Percentiles rank a stretch among this genome's conserved stretches.
phyloP scores from a whole-genome alignment of 768 basidiomycete species.

The Grammothele lineata region DNA sequence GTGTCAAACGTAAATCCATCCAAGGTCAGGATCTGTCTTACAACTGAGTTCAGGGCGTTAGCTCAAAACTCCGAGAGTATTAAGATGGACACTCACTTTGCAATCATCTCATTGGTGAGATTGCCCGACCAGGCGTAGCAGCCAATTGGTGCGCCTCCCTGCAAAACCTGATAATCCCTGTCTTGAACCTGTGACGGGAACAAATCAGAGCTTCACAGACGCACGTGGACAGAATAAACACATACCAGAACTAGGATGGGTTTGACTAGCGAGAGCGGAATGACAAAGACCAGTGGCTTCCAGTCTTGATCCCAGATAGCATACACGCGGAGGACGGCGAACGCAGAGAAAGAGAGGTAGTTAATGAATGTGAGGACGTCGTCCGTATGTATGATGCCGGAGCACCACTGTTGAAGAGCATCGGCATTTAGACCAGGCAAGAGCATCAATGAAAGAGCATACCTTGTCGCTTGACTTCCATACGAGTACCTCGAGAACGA shows the following conservation, averaged over 20 bases:
- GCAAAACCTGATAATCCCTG: no score
- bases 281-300: constrained; percentile 10
- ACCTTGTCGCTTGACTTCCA: constrained; percentile 3
- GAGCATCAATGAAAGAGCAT: neutral
- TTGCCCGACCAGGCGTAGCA: neutral
- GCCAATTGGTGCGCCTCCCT: constrained; percentile 14
- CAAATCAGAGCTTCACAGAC: no score
- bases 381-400: neutral
- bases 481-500: constrained; percentile 6
- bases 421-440: no score
- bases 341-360: constrained; percentile 1
- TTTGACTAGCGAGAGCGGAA: constrained; percentile 4
- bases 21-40: no score
- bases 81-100: neutral
- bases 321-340: constrained; percentile 12
- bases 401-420: no score
- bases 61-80: no score
- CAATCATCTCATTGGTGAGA: neutral
- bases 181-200: no score
- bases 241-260: constrained; percentile 10
- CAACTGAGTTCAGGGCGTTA: no score
- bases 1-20: no score
- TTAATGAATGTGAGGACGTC: neutral
- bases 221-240: neutral
- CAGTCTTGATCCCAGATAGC: constrained; percentile 16